Evolutionary conservation across 352 stramenopile species (phyloP).

Genomic region (Pilasporangium apinafurcum): DNA sequence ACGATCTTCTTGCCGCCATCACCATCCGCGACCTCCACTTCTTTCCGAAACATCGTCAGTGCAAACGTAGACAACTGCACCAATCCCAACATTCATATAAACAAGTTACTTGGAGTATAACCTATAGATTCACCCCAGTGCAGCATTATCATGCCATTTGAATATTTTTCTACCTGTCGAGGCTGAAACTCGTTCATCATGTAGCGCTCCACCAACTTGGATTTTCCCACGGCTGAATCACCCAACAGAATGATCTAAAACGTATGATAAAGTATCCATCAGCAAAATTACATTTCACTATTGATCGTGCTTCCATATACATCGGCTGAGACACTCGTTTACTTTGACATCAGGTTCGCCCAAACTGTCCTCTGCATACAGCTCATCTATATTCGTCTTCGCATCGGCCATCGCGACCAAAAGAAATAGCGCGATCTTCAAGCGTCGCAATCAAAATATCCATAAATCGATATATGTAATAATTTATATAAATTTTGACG

Average conservation of each 20-base stretch:
- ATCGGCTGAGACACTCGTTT: too few species aligned
- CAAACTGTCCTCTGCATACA: constrained; percentile 39
- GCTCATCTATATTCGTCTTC: constrained; percentile 20
- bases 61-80: constrained; percentile 92
- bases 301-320: too few species aligned
- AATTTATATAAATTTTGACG: too few species aligned
- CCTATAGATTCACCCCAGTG: too few species aligned
- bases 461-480: too few species aligned
- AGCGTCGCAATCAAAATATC: too few species aligned
- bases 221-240: constrained; percentile 94
- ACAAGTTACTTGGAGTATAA: too few species aligned
- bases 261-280: not conserved
- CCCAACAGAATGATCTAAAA: constrained; percentile 89
- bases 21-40: constrained; percentile 70
- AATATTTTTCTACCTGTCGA: constrained; percentile 34
- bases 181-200: constrained; percentile 96
- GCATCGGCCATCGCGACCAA: constrained; percentile 14
- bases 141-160: not conserved
- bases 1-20: constrained; percentile 35
- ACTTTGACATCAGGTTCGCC: constrained; percentile 66
- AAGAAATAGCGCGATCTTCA: too few species aligned
- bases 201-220: constrained; percentile 94
- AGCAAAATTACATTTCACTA: not conserved
- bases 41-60: constrained; percentile 92
- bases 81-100: not conserved